These are phyloP conservation scores for Penicillium taxi DNA, from an alignment of 495 filamentous ascomycete species.

Conservation along the genomic window DNA sequence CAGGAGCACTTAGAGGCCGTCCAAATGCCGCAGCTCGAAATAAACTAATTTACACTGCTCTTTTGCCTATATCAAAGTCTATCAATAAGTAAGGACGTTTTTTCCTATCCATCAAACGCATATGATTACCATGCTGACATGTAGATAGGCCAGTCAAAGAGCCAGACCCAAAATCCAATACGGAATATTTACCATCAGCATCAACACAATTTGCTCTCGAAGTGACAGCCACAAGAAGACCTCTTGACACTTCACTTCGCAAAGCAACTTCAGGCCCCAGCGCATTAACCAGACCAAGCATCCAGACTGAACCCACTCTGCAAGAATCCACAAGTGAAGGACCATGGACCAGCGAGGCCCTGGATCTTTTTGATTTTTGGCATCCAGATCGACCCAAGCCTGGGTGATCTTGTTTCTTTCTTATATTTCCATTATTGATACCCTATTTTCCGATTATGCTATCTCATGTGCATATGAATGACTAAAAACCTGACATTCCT, in stretches of 20 bases:
- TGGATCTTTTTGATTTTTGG: conserved; percentile 53
- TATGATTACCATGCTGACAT: too few species aligned
- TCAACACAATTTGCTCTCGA: conserved; percentile 29
- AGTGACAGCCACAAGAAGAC: conserved; percentile 16
- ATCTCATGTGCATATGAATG: not conserved
- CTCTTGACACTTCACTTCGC: conserved; percentile 21
- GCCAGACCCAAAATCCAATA: conserved; percentile 1
- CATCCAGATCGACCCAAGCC: conserved; percentile 34
- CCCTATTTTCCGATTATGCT: not conserved
- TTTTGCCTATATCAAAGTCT: conserved; percentile 23
- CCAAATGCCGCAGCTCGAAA: conserved; percentile 33
- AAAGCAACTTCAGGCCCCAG: conserved; percentile 34
- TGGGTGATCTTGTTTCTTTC: conserved; percentile 4
- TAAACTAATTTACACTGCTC: conserved; percentile 43
- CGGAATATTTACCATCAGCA: conserved; percentile 23
- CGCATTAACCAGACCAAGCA: conserved; percentile 13
- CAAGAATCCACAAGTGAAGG: conserved; percentile 21
- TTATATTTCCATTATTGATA: not conserved
- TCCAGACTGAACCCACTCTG: conserved; percentile 8
- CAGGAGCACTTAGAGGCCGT: too few species aligned
- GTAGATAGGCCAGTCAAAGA: too few species aligned
- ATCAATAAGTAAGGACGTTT: conserved; percentile 29
- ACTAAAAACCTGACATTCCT: too few species aligned
- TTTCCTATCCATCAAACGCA: not conserved
- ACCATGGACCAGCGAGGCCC: conserved; percentile 53